These are phyloP conservation scores for Backusella morwellensis DNA, from an alignment of 192 early-diverging fungal species.

Conservation along the genomic window DNA sequence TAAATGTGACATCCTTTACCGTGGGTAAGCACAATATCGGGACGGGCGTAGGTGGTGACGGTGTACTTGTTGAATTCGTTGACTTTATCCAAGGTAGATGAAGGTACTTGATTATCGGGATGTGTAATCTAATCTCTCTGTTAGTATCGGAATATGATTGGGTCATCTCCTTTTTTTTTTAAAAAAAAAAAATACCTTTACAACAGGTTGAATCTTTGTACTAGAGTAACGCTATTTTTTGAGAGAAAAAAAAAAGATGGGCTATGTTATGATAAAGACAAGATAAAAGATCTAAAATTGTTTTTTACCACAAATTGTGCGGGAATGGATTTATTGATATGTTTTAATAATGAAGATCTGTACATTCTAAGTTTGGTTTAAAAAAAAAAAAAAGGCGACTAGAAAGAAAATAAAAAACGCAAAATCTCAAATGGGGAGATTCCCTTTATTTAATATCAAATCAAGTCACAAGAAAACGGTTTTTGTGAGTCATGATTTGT, in stretches of 20 bases:
- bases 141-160: neutral
- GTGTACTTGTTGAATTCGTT: slow-evolving; percentile 56
- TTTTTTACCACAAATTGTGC: neutral
- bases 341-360: neutral
- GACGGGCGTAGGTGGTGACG: slow-evolving; percentile 69
- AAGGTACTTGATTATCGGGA: slow-evolving; percentile 45
- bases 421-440: neutral
- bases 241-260: neutral
- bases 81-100: slow-evolving; percentile 42
- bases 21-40: slow-evolving; percentile 71
- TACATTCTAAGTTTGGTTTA: neutral
- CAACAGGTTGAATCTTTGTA: slow-evolving; percentile 1
- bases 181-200: neutral
- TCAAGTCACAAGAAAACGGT: neutral
- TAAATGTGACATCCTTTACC: slow-evolving; percentile 83
- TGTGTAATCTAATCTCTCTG: slow-evolving; percentile 42
- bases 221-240: neutral
- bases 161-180: neutral
- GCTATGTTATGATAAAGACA: neutral
- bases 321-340: neutral
- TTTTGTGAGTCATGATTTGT: neutral
- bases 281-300: neutral
- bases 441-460: neutral
- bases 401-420: neutral
- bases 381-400: neutral